phyloP scores from a whole-genome alignment of 495 filamentous ascomycete genomes.

The Hyaloscypha bicolor region DNA sequence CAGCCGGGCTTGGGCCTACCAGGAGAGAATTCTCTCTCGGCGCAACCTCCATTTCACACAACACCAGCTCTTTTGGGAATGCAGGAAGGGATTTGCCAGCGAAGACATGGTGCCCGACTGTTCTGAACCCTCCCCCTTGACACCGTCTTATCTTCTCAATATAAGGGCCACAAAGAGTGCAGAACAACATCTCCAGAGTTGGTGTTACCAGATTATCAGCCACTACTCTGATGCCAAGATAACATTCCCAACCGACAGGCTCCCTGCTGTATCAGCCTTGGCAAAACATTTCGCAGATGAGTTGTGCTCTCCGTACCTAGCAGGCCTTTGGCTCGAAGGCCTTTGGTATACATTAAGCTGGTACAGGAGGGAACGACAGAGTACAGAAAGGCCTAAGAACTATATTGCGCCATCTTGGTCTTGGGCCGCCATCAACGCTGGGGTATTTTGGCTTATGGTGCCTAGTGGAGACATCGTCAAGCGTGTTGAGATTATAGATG shows the following conservation, averaged over 20 bases:
- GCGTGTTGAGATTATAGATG: neutral
- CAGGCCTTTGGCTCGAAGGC: slow-evolving; percentile 3
- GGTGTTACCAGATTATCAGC: neutral
- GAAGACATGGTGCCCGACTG: neutral
- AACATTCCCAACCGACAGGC: neutral
- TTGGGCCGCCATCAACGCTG: neutral
- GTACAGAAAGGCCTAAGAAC: neutral
- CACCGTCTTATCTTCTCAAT: neutral
- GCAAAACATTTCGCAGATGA: neutral
- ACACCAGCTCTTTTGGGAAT: slow-evolving; percentile 4
- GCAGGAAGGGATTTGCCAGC: neutral
- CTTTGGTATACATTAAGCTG: slow-evolving; percentile 7
- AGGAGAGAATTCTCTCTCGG: neutral
- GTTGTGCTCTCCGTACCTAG: neutral
- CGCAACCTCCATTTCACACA: slow-evolving; percentile 3
- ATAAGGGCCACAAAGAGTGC: neutral
- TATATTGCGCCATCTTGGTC: slow-evolving; percentile 1
- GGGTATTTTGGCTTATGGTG: neutral
- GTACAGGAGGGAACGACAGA: neutral
- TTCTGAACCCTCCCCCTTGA: too few relatives aligned
- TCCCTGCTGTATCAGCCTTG: slow-evolving; percentile 1
- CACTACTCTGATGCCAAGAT: neutral
- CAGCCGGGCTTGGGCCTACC: neutral
- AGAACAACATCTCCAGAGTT: neutral
- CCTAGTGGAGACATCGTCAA: neutral